Conservation (phyloP, 1,139 yeast species). For the Fermentozyma sake region DNA sequence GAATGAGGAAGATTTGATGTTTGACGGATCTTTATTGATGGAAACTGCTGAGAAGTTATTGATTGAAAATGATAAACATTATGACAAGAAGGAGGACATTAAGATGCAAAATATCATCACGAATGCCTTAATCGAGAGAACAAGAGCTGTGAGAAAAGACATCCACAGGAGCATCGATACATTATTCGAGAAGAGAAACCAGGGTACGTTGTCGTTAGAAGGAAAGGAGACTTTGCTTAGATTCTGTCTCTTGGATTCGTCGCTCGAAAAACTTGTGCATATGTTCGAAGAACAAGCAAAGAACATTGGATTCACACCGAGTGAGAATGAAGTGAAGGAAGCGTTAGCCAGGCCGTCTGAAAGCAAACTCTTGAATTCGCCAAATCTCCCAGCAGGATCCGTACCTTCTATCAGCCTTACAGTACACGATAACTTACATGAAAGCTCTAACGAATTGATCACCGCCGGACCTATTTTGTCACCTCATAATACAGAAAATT, state of each 20-base stretch:
- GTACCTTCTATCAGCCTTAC: constrained; percentile 4
- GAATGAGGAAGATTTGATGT: constrained; percentile 42
- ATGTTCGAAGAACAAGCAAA: constrained; percentile 42
- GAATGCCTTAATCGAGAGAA: constrained; percentile 40
- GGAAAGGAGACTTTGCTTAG: constrained; percentile 42
- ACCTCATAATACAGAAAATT: constrained; percentile 28
- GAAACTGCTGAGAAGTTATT: constrained; percentile 21
- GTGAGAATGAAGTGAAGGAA: constrained; percentile 1
- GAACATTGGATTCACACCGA: constrained; percentile 6
- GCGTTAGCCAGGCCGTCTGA: no score
- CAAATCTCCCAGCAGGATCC: no score
- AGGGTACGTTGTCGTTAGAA: constrained; percentile 37
- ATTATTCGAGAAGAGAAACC: constrained; percentile 32
- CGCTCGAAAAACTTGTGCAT: constrained; percentile 40
- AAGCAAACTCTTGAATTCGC: no score
- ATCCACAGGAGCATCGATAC: constrained; percentile 40
- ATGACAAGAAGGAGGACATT: constrained; percentile 29
- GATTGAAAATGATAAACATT: constrained; percentile 18
- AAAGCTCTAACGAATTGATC: constrained; percentile 47
- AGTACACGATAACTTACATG: constrained; percentile 36
- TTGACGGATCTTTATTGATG: constrained; percentile 40
- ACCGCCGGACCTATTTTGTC: constrained; percentile 54
- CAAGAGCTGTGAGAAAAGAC: constrained; percentile 37
- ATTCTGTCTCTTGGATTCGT: constrained; percentile 40
- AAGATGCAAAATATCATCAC: constrained; percentile 38